Base-by-base conservation (phyloP, 352 stramenopile species). In the Globisporangium emineosum region DNA sequence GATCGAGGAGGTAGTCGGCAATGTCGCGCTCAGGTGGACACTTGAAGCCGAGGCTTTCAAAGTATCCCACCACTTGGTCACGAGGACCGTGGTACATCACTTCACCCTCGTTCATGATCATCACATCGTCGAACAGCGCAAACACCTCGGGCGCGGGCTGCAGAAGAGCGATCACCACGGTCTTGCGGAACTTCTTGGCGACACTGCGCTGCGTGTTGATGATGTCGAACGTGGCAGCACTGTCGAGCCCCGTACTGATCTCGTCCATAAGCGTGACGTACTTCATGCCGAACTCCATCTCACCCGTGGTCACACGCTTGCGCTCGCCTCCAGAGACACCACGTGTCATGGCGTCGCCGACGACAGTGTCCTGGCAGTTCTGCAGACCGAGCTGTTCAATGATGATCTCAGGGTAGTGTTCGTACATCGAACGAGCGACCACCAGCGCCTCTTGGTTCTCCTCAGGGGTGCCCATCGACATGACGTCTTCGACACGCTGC, bases 121-220 rank as follows among this genome's bases (percentile, higher is more conserved):
- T 83, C 5, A 98, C 65, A 57, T 98, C 82, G 70, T 98, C 95
- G 68, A 98, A 98, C 17, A 98, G 74, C 6, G 78, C 77, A 40
- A 97, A 95, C 4, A 96, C 91, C 74, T 98, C 94, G 5, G 95
- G 95, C 12, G 93, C 81, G 30, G 94, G 94, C 75, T 98, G 79
- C 15, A 97, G 71, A 43, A 98, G 73, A 7, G 88, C 86, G 21
- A 97, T 82, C 9, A 91, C 80, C 3, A 79, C 47, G 1, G 82
- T 89, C 57, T 78, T 75, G 52, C 67, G 63, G 29, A 92, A 69
- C n/a, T 63, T 71, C 62, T 89, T 69, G 27, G 79, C 79, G 45
- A 88, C 64, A 33, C 65, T 76, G 8, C 77, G 68, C 50, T 82
- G 69, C 6, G 76, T 80, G 8, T 71, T 75, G 52, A 86, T 76